Evolutionary conservation across 2,329 filamentous ascomycete genomes (phyloP), one percentile per base, ranked within the genome.

Genomic region (Neopestalotiopsis clavispora): DNA sequence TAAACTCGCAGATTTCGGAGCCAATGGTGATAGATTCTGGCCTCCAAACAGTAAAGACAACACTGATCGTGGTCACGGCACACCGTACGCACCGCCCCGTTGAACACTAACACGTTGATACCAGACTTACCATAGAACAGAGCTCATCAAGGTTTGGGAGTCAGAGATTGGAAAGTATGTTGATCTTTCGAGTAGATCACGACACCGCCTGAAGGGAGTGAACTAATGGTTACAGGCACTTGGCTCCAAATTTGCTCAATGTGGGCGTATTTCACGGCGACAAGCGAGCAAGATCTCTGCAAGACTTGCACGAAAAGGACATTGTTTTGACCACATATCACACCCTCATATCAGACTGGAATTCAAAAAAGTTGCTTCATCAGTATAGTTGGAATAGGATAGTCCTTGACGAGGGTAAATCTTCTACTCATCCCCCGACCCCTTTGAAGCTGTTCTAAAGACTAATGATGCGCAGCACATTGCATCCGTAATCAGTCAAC

Each of bases 301-400:
- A 67, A 30, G 12, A 23, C 3, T 38, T 68, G 2, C n/a, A 42
- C 4, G 45, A 68, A 17, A 20, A 68, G 12, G 67, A 68, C 42
- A n/a, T 68, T 17, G 52, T 68, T 2, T 28, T 68, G 49, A 68
- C 67, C 3, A 68, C 67, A 6, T 68, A 68, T 28, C 61, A 49
- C 32, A 68, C 62, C 3, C 23, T 68, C 14, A 38, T 38, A 2
- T 2, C 63, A 28, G 67, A 66, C n/a, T 45, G 49, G 61, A 68
- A 66, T 13, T 32, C 38, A 1, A 20, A 28, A 9, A 10, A 34
- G 4, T 17, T 68, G 4, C 56, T 68, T 12, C 61, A 66, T 6
- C 6, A 57, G 4, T 32, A 65, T 12, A 30, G n/a, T 65, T 61
- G 49, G 49, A 56, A 56, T 23, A 56, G 49, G 13, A 38, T 65